These are phyloP conservation scores for Puccinia horiana DNA, from an alignment of 1,284 basidiomycete genomes.

Conservation along the genomic window DNA sequence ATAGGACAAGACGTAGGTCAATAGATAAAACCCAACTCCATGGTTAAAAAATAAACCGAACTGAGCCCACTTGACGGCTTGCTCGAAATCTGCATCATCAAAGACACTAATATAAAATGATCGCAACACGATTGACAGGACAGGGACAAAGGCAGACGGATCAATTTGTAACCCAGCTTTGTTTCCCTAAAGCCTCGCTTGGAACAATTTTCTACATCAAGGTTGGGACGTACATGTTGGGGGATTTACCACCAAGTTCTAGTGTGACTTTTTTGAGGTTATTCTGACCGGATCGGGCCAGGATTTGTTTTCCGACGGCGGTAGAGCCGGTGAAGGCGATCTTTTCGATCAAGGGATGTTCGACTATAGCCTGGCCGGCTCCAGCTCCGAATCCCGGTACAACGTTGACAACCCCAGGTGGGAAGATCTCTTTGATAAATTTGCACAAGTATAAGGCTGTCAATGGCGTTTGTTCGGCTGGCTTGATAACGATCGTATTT, in stretches of 20 bases:
- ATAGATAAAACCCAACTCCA: slow-evolving; percentile 60
- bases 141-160: neutral
- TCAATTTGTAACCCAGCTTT: neutral
- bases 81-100: slow-evolving; percentile 66
- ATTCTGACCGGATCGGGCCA: slow-evolving; percentile 76
- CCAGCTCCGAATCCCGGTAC: slow-evolving; percentile 70
- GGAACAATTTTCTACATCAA: no score
- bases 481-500: slow-evolving; percentile 79
- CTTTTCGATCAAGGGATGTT: slow-evolving; percentile 66
- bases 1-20: neutral
- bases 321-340: slow-evolving; percentile 69
- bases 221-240: slow-evolving; percentile 65
- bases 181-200: neutral
- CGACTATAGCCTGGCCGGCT: slow-evolving; percentile 77
- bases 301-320: slow-evolving; percentile 78
- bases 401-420: slow-evolving; percentile 88
- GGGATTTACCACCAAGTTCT: slow-evolving; percentile 89
- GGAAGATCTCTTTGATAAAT: slow-evolving; percentile 72
- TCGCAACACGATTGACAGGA: neutral
- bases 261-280: slow-evolving; percentile 91
- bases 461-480: slow-evolving; percentile 86
- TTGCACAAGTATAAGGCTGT: slow-evolving; percentile 63
- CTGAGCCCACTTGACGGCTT: slow-evolving; percentile 77
- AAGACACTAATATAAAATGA: slow-evolving; percentile 56
- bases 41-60: slow-evolving; percentile 69